Evolutionary conservation across 1,284 basidiomycete genomes (phyloP).

Genomic region (Lentinus polychrous): DNA sequence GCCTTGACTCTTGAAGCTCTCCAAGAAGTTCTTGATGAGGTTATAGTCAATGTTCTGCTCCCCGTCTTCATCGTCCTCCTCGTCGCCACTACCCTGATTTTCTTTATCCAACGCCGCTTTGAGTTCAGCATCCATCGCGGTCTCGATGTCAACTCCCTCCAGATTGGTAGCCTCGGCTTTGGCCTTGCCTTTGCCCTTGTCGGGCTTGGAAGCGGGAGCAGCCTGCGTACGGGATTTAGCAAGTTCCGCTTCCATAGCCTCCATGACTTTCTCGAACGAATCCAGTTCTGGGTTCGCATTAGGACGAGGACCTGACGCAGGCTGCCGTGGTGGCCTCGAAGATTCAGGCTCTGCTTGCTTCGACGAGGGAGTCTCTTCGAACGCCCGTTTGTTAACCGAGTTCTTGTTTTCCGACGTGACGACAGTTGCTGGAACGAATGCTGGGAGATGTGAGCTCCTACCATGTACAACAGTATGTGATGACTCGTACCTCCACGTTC

Average conservation of each 20-base stretch:
- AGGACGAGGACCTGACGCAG: conserved; percentile 30
- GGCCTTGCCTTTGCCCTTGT: conserved; percentile 29
- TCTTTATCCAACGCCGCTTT: conserved; percentile 52
- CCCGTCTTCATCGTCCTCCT: conserved; percentile 45
- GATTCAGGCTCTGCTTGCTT: background rate
- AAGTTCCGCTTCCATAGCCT: conserved; percentile 86
- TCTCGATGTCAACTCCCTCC: conserved; percentile 56
- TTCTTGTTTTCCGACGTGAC: conserved; percentile 12
- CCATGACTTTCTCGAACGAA: conserved; percentile 92
- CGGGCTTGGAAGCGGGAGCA: conserved; percentile 11
- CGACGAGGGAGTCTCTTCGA: background rate
- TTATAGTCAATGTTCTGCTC: conserved; percentile 68
- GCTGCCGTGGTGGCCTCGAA: conserved; percentile 6
- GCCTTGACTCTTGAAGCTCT: conserved; percentile 87
- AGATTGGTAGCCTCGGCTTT: conserved; percentile 17
- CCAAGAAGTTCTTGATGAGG: conserved; percentile 91
- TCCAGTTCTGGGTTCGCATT: conserved; percentile 64
- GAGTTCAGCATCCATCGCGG: conserved; percentile 83
- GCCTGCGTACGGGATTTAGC: conserved; percentile 33
- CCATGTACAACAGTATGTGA: conserved; percentile 1
- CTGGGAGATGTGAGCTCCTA: conserved; percentile 29
- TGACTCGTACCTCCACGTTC: conserved; percentile 62
- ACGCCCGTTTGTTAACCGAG: conserved; percentile 3
- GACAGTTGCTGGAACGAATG: conserved; percentile 58
- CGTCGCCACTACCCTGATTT: conserved; percentile 32